Base-by-base conservation (phyloP, 345 rosid species). In the Dipteronia dyeriana region DNA sequence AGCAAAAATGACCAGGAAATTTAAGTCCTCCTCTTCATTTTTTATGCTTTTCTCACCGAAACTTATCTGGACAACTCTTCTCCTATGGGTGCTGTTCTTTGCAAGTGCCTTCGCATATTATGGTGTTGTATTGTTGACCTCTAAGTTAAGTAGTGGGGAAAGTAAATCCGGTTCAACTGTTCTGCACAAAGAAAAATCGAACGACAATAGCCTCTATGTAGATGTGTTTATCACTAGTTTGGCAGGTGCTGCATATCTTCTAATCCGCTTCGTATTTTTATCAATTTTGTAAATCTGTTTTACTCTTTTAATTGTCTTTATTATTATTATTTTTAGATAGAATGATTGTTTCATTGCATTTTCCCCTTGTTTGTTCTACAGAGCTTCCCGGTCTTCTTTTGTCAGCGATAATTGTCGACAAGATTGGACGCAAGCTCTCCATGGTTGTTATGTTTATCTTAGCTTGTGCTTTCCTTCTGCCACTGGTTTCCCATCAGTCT, bases 331-430 rank as follows among this genome's bases (percentile, higher is more conserved):
- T 56, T 19, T 3, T 56, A 7, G 16, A 29, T 29, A 29, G 38
- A 34, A 6, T n/a, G 39, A 19, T 54, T 23, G 64, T 12, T 34
- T 6, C 1, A 1, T 70, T 53, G 9, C 64, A 54, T 60, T 34
- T 39, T 20, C 43, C 11, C 20, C 2, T 1, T 7, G 20, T 78
- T 76, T 49, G 59, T 68, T 38, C 65, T 74, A 20, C 76, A 90
- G 94, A 90, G 84, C 68, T 85, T 65, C 94, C 92, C 31, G 94
- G 92, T 70, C 88, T 90, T 38, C 39, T 87, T 17, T 72, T 90
- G 47, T 82, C 94, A 60, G 91, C 91, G 22, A 38, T 86, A 11
- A 82, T 74, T 19, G 89, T 90, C 22, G 94, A 90, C 78, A 85
- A 79, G 66, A 26, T 87, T 20, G 94, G 92, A 8, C 94, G 92